Base-by-base conservation (phyloP, 2,329 filamentous ascomycete genomes). In the Apiospora koreana region DNA sequence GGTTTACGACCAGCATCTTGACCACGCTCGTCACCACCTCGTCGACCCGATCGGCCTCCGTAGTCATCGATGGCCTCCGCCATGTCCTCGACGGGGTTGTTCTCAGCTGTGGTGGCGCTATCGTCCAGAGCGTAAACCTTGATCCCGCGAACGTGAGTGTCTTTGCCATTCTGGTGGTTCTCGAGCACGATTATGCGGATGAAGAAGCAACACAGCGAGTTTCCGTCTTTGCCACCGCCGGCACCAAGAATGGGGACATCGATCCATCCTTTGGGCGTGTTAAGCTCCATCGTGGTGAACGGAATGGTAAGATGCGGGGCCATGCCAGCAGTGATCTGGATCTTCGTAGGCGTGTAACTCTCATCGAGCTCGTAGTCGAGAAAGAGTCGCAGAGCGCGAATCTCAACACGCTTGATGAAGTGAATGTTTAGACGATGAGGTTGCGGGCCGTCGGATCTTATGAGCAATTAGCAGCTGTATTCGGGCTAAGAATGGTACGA, bases 161-260 rank as follows among this genome's bases (percentile, higher is more conserved):
- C 96, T 80, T 99, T 99, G 73, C 96, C 96, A 80, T 99, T 99
- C 82, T 99, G 96, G 80, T 99, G 96, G 78, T 99, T 99, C 83
- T 98, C 96, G 68, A 95, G 88, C 66, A 99, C 92, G 74, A 93
- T 91, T 77, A 98, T 91, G 80, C 98, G 95, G 38, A 99, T 87
- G 41, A 98, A 89, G 83, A 95, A 97, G 21, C 93, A 94, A 71
- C 95, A 90, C 23, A 98, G 88, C 1, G 95, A 93, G 76, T 91
- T 92, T 50, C 88, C 92, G 77, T 90, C 90, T 65, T 85, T 86
- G 65, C 88, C 89, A 50, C 86, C 85, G n/a, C 87, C 88, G 0
- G 84, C 84, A 16, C 84, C 84, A 1, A 79, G 79, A 23, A 89
- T 81, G 28, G 93, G 90, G 0, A 98, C 92, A 79, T 97, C 92